Conservation (phyloP, 805 yeast genomes). For the Yamadazyma ubonensis region DNA sequence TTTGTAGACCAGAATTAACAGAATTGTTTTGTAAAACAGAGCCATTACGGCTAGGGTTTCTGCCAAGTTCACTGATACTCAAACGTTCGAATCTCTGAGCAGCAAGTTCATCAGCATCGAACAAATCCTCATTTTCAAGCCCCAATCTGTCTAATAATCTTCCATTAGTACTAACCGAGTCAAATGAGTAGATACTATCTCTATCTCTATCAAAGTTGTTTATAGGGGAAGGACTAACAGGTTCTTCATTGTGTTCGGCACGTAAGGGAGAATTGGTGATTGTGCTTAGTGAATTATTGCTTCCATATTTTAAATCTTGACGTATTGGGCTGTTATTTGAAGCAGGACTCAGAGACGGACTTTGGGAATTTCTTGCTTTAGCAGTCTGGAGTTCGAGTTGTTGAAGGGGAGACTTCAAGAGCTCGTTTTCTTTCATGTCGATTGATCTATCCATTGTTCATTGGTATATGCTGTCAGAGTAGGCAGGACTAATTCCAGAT, state of each 20-base stretch:
- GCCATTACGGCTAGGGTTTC: too few species aligned
- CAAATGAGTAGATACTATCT: conserved; percentile 43
- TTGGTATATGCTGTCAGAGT: too few species aligned
- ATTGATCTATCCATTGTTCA: too few species aligned
- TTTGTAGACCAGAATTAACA: too few species aligned
- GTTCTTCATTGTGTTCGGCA: not conserved
- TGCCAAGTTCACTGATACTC: conserved; percentile 7
- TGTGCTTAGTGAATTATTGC: too few species aligned
- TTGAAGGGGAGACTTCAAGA: conserved; percentile 20
- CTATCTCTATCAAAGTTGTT: conserved; percentile 20
- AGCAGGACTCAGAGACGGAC: conserved; percentile 10
- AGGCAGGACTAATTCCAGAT: too few species aligned
- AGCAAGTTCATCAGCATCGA: conserved; percentile 15
- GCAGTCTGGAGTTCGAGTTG: conserved; percentile 23
- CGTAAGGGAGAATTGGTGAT: conserved; percentile 1
- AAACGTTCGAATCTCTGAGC: conserved; percentile 9
- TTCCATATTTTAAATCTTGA: too few species aligned
- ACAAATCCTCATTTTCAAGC: conserved; percentile 25
- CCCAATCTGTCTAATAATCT: conserved; percentile 39
- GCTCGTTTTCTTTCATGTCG: conserved; percentile 9
- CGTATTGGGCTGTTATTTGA: not conserved
- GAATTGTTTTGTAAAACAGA: too few species aligned
- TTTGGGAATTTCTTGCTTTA: conserved; percentile 13
- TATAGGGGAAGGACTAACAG: not conserved
- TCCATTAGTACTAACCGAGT: conserved; percentile 44